Percentiles rank a stretch among this genome's conserved stretches.
These are phyloP conservation scores for Phyllosticta paracitricarpa DNA, from an alignment of 2,329 filamentous ascomycete species.

Conservation along the genomic window DNA sequence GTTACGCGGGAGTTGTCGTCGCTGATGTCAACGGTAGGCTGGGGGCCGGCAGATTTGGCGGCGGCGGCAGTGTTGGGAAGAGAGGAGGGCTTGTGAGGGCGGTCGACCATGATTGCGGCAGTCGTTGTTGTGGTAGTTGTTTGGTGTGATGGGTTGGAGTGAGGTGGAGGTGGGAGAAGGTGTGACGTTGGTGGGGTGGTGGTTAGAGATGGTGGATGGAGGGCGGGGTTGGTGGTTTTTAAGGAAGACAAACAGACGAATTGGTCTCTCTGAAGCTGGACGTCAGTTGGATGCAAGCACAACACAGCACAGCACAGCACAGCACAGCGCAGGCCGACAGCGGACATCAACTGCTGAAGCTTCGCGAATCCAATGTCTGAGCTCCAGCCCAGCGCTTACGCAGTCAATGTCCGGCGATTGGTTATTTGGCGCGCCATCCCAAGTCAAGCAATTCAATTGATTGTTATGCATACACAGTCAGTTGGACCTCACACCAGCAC, in stretches of 20 bases:
- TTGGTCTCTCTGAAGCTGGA: neutral
- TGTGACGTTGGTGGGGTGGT: neutral
- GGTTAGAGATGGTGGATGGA: neutral
- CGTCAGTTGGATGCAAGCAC: too few species aligned
- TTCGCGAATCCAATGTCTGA: neutral
- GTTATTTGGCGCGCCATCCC: neutral
- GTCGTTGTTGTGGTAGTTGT: neutral
- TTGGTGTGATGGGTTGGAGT: neutral
- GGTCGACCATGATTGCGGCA: slow-evolving; percentile 57
- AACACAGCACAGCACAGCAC: too few species aligned
- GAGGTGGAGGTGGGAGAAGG: neutral
- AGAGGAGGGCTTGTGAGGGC: slow-evolving; percentile 60
- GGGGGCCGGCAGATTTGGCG: slow-evolving; percentile 54
- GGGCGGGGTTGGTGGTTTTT: neutral
- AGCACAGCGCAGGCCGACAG: neutral
- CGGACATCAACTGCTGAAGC: neutral
- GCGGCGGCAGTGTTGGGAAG: slow-evolving; percentile 52
- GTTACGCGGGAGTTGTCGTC: slow-evolving; percentile 62
- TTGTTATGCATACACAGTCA: neutral
- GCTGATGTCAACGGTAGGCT: slow-evolving; percentile 67
- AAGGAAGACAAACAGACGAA: neutral
- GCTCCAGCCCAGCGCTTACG: neutral
- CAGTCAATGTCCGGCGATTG: neutral
- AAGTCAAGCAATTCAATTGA: neutral
- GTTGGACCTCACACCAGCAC: neutral